Conservation (phyloP, 306 rosid species). For the Astragalus membranaceus region DNA sequence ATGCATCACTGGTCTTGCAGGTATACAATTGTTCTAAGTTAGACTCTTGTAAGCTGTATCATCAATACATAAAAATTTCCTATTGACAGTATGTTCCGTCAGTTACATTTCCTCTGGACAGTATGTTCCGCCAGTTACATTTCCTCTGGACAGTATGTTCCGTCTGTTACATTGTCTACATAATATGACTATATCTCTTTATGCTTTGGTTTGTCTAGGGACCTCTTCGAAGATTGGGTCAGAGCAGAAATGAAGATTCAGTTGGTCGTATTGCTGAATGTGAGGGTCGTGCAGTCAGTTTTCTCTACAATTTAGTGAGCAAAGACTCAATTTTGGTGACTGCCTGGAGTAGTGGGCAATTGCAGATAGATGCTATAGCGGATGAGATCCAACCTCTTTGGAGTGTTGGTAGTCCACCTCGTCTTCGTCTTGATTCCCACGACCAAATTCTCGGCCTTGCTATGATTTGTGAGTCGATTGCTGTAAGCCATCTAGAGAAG, state of each 20-base stretch:
- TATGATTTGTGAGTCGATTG: constrained; percentile 80
- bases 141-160: constrained; percentile 6
- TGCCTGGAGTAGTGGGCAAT: constrained; percentile 95
- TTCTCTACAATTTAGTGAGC: constrained; percentile 67
- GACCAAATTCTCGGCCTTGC: constrained; percentile 79
- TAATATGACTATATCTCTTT: neutral
- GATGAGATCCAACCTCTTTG: constrained; percentile 96
- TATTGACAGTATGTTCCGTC: neutral
- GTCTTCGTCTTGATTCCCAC: constrained; percentile 63
- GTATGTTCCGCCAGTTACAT: constrained; percentile 1
- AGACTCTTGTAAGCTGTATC: constrained; percentile 8
- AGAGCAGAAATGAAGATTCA: constrained; percentile 46
- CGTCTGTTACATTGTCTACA: neutral
- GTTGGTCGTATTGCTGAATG: constrained; percentile 64
- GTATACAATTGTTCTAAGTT: constrained; percentile 32
- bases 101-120: constrained; percentile 4
- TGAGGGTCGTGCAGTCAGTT: constrained; percentile 78
- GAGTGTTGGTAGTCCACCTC: constrained; percentile 69
- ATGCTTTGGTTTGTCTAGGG: constrained; percentile 51
- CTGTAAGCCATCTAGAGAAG: constrained; percentile 34
- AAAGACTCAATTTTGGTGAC: constrained; percentile 83
- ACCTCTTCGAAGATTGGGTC: constrained; percentile 68
- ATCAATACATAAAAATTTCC: constrained; percentile 3
- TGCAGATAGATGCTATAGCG: constrained; percentile 90
- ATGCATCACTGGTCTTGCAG: constrained; percentile 83